Percentiles rank a stretch among this genome's conserved stretches.
Conservation (phyloP, 345 rosid species). For the Erodium maritimum region DNA sequence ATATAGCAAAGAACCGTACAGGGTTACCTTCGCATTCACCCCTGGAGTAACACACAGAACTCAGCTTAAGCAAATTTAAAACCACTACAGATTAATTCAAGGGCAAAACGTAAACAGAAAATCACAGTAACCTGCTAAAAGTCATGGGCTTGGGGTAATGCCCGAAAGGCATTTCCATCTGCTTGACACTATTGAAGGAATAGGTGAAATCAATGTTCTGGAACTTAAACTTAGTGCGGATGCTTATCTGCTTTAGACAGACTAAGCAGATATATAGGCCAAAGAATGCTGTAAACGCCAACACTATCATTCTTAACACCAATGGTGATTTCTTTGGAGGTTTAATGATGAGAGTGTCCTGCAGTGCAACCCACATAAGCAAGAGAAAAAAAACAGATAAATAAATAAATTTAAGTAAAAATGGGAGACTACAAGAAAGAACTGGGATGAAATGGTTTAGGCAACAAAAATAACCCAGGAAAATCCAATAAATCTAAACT, state of each 20-base stretch:
- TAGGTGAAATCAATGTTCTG: conserved; percentile 33
- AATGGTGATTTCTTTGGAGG: conserved; percentile 61
- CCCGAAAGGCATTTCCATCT: conserved; percentile 22
- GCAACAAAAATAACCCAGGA: not conserved
- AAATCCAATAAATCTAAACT: not conserved
- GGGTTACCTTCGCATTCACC: conserved; percentile 69
- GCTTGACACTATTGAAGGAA: conserved; percentile 7
- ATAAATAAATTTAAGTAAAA: too few relatives aligned
- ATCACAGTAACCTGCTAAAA: conserved; percentile 45
- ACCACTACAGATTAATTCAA: not conserved
- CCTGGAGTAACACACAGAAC: conserved; percentile 23
- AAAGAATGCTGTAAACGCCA: conserved; percentile 58
- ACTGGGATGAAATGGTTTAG: not conserved
- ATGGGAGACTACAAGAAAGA: not conserved
- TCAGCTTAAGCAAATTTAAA: not conserved
- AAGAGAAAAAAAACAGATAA: conserved; percentile 6
- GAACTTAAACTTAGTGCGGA: conserved; percentile 19
- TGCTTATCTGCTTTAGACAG: conserved; percentile 58
- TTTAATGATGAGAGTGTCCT: conserved; percentile 55
- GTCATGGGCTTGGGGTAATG: conserved; percentile 81
- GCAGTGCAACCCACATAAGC: conserved; percentile 14
- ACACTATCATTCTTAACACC: conserved; percentile 57
- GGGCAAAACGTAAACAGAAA: not conserved
- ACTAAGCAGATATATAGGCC: conserved; percentile 54
- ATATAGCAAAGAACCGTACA: conserved; percentile 65